A percentile compares a stretch with the other conserved stretches of the same genome.
Evolutionary conservation across 2,329 filamentous ascomycete species (phyloP).

Genomic region (Drechslera avenae): DNA sequence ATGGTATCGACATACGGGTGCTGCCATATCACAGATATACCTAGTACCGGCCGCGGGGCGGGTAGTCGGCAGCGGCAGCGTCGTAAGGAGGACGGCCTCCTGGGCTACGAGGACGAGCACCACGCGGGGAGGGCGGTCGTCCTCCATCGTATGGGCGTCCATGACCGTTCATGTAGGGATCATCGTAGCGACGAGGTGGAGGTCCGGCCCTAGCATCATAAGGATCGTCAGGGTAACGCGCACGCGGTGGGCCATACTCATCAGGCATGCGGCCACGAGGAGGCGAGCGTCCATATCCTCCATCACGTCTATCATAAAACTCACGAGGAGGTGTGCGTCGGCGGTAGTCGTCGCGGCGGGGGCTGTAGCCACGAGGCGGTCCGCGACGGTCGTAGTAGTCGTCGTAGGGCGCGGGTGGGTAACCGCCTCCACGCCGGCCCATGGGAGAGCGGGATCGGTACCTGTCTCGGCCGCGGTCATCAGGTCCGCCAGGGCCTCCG

Average conservation of each 20-base stretch:
- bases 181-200: slow-evolving; percentile 61
- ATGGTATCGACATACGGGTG: slow-evolving; percentile 1
- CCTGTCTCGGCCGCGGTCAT: slow-evolving; percentile 73
- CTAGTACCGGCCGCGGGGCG: slow-evolving; percentile 45
- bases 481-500: slow-evolving; percentile 47
- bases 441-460: slow-evolving; percentile 77
- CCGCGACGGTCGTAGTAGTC: slow-evolving; percentile 78
- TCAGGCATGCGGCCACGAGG: slow-evolving; percentile 77
- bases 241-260: slow-evolving; percentile 70
- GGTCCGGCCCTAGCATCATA: slow-evolving; percentile 64
- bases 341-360: slow-evolving; percentile 84
- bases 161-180: slow-evolving; percentile 65
- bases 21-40: slow-evolving; percentile 9
- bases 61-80: slow-evolving; percentile 52
- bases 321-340: slow-evolving; percentile 78
- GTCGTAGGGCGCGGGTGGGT: slow-evolving; percentile 66
- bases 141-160: slow-evolving; percentile 60
- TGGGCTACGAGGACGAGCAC: slow-evolving; percentile 52
- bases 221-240: slow-evolving; percentile 73
- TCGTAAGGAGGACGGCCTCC: slow-evolving; percentile 66
- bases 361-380: slow-evolving; percentile 81
- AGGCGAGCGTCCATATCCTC: slow-evolving; percentile 60
- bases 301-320: slow-evolving; percentile 80
- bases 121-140: slow-evolving; percentile 52
- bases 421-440: slow-evolving; percentile 65